Base-by-base conservation (phyloP, 2,329 filamentous ascomycete genomes). In the Diplodia sapinea region DNA sequence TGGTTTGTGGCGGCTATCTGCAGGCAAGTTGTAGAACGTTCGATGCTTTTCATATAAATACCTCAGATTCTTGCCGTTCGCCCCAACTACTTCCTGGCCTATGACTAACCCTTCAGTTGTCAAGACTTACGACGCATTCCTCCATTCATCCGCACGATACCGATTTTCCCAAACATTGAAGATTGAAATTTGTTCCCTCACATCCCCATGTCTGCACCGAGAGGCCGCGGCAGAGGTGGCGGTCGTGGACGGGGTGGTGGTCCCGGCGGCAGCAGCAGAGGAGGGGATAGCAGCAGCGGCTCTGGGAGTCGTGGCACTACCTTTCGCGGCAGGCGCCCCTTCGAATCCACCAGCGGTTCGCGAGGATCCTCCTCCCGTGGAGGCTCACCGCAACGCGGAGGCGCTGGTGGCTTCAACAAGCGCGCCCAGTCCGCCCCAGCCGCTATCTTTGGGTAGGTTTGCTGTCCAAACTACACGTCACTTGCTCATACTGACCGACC, bases 251-350 rank as follows among this genome's bases (percentile, higher is more conserved):
- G 67, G n/a, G 38, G 64, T 8, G 68, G 68, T 9, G 56, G 56
- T n/a, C 36, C 36, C 9, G 56, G 56, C 50, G 57, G 57, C 2
- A 49, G 57, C 17, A 62, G 57, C 26, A 62, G 57, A 49, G 57
- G 57, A 38, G 62, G 70, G 36, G 71, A 71, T 17, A 69, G 68
- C n/a, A 50, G 68, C 23, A 68, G 64, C 20, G 61, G 57, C 33
- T 63, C 47, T 56, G 49, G 70, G n/a, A 54, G 55, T 23, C 65
- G 65, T 40, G 65, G 65, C n/a, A 55, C 52, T 8, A 43, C 55
- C 6, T 67, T 67, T 38, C 59, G 65, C 20, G 65, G 65, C 38
- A 38, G 65, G 15, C 36, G 57, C 29, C 57, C 66, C 26, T 61
- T 67, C 65, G 56, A 55, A 7, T 63, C 66, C 38, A 54, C 56